Base-by-base conservation (phyloP, 805 yeast genomes). In the Kodamaea nitidulidarum region DNA sequence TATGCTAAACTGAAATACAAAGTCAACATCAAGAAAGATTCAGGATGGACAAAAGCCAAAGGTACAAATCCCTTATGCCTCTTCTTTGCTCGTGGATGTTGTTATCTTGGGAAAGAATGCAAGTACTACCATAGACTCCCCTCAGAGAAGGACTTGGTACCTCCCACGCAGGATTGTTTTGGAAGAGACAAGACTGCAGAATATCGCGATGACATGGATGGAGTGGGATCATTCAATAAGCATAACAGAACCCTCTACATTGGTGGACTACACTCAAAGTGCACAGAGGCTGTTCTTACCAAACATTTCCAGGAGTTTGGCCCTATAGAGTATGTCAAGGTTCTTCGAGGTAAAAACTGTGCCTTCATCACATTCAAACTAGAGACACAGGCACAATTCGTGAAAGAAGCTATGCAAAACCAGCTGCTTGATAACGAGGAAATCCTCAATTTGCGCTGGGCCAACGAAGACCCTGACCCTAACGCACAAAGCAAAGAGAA, bases 181-280 rank as follows among this genome's bases (percentile, higher is more conserved):
- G 98, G 97, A 1, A 67, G 98, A 43, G 95, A 86, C 53, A 87
- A 84, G 58, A 83, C 83, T 46, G 70, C 84, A 1, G 84, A 79
- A 35, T 87, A 86, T 52, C 66, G 88, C 48, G 96, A 91, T 48
- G 98, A 91, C 60, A 88, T 88, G 96, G 79, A 84, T 20, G 98
- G 98, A 24, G 82, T 88, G 3, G 98, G 98, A 0, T 80, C 87
- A 16, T 80, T 91, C 55, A 70, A 75, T 48, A 63, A 69, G 26
- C 67, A 68, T n/a, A 90, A 88, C 55, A 63, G 80, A 38, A 88
- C 96, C 0, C 57, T 91, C 2, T 90, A 82, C 54, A 75, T 91
- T 2, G 93, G 95, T 9, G 78, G 77, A 47, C 69, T 56, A 14
- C 74, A 58, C 28, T 58, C 66, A 53, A 63, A 53, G 33, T 51